Conservation (phyloP, 257 asterid genomes). For the Gentiana straminea region DNA sequence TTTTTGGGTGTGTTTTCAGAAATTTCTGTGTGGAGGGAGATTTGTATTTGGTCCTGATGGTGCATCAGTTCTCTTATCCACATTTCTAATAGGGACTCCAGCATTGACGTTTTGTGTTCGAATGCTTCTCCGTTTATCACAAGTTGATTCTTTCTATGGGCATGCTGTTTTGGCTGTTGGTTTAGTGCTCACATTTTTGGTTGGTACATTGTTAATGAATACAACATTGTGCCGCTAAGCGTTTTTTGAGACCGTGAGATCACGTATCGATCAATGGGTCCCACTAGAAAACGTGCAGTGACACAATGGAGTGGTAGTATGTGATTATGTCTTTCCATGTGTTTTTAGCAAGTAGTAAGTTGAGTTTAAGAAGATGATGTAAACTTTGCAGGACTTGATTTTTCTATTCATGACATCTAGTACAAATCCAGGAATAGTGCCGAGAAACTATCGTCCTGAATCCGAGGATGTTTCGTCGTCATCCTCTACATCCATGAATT, state of each 20-base stretch:
- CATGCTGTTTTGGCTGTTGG: conserved; percentile 39
- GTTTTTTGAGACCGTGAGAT: no score
- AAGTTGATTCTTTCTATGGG: conserved; percentile 31
- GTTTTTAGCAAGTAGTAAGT: neutral
- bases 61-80: conserved; percentile 44
- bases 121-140: conserved; percentile 35
- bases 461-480: conserved; percentile 24
- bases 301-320: no score
- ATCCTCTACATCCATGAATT: conserved; percentile 39
- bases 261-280: no score
- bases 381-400: conserved; percentile 44
- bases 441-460: conserved; percentile 57
- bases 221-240: neutral
- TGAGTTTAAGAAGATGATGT: conserved; percentile 4
- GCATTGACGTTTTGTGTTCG: conserved; percentile 53
- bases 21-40: conserved; percentile 77
- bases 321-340: no score
- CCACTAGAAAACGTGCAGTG: no score
- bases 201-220: conserved; percentile 17
- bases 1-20: conserved; percentile 24
- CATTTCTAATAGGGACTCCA: conserved; percentile 57
- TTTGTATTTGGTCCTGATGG: conserved; percentile 80
- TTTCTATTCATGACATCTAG: conserved; percentile 76
- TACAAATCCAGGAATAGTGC: conserved; percentile 74
- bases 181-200: conserved; percentile 49